Evolutionary conservation across 106 monocot genomes (phyloP).

Genomic region (Gastrodia elata): DNA sequence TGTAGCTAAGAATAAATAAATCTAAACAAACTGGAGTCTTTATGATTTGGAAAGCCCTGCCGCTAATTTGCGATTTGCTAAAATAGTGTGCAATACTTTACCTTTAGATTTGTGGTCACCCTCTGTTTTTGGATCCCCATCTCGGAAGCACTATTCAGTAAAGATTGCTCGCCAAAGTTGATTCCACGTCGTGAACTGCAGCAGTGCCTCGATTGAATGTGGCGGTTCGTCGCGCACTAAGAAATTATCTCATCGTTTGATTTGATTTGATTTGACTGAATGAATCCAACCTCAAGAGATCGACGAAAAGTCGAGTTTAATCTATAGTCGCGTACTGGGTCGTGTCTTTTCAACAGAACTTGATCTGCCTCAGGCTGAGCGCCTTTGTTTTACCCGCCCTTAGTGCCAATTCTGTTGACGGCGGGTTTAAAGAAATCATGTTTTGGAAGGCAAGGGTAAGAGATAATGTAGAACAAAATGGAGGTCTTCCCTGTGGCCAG

Average conservation of each 20-base stretch:
- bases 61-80: too few species aligned
- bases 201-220: not conserved
- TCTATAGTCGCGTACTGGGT: not conserved
- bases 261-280: constrained; percentile 9
- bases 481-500: constrained; percentile 61
- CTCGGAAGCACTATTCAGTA: too few species aligned
- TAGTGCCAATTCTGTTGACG: not conserved
- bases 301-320: not conserved
- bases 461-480: constrained; percentile 35
- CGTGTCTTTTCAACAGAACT: not conserved
- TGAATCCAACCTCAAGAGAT: not conserved
- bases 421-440: constrained; percentile 21
- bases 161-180: not conserved
- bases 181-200: not conserved
- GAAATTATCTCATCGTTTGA: not conserved
- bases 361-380: not conserved
- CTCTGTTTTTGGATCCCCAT: too few species aligned
- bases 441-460: constrained; percentile 52
- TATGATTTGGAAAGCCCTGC: too few species aligned
- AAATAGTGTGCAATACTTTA: too few species aligned
- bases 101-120: too few species aligned
- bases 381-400: not conserved
- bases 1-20: too few species aligned
- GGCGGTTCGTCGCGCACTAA: too few species aligned
- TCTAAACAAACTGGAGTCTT: too few species aligned